These are phyloP conservation scores for Penicillium sp. DNA, from an alignment of 2,329 filamentous ascomycete species.

Conservation along the genomic window DNA sequence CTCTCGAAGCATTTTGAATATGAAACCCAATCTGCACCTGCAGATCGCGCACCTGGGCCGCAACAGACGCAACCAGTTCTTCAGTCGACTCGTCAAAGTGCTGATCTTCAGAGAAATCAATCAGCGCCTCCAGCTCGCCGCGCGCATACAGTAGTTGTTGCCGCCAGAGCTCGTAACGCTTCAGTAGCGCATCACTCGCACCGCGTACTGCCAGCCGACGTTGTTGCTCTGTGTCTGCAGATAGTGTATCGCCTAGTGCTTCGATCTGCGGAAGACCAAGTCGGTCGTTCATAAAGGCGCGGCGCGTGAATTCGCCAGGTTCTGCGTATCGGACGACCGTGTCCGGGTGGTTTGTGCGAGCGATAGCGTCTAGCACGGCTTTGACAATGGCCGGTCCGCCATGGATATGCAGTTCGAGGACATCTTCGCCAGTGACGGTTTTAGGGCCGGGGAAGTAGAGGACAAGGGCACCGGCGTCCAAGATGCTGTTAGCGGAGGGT, in stretches of 20 bases:
- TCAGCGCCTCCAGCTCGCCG: conserved; percentile 88
- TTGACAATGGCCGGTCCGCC: conserved; percentile 84
- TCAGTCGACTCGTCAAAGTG: conserved; percentile 85
- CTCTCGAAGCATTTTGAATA: conserved; percentile 70
- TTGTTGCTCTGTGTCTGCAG: conserved; percentile 82
- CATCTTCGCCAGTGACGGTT: conserved; percentile 86
- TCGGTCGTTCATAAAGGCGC: conserved; percentile 81
- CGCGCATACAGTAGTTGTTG: conserved; percentile 69
- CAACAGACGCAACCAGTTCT: conserved; percentile 66
- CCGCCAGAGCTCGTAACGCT: conserved; percentile 79
- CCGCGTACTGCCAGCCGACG: conserved; percentile 78
- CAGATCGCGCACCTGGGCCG: conserved; percentile 58
- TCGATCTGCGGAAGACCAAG: conserved; percentile 81
- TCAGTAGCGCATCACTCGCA: conserved; percentile 62
- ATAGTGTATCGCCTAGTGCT: conserved; percentile 56
- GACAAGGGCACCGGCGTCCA: conserved; percentile 74
- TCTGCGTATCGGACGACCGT: conserved; percentile 73
- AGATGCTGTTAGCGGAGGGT: conserved; percentile 41
- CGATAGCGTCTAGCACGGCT: conserved; percentile 74
- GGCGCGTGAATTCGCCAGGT: conserved; percentile 88
- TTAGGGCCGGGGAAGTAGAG: conserved; percentile 75
- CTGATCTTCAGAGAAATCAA: conserved; percentile 96
- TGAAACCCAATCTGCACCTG: conserved; percentile 61
- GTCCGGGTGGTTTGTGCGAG: conserved; percentile 34
- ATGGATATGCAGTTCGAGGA: conserved; percentile 91